Base-by-base conservation (phyloP, 2,329 filamentous ascomycete genomes). In the Monilinia laxa region DNA sequence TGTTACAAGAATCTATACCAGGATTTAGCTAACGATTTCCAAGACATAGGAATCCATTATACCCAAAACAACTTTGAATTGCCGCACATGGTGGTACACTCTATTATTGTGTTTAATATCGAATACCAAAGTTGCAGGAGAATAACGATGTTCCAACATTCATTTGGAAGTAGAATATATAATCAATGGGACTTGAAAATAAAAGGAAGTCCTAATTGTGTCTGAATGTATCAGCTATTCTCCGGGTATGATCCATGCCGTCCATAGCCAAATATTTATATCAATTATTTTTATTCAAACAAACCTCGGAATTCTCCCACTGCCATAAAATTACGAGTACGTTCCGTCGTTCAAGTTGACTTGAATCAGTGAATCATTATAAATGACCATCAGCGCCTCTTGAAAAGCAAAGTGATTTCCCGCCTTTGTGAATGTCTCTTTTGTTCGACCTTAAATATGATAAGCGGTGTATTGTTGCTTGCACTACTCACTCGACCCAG, bases 11-110 rank as follows among this genome's bases (percentile, higher is more conserved):
- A 49, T 25, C 12, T 62, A 28, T 1, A 23, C 4, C 11, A 25
- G 35, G 25, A 59, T 35, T 16, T 14, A 28, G 68, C 66, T 68
- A 62, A 68, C 60, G 49, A 28, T 57, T 5, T 18, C 28, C 25
- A 49, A 57, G 55, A 18, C 23, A 25, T 54, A 63, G 60, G 31
- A 42, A 60, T 25, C 4, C 3, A 18, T 28, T 2, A 51, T 3
- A 25, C n/a, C 2, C 1, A 58, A 18, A 6, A 59, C 14, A 49
- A 3, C 7, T 31, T 35, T 25, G 10, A 6, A 35, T 16, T 35
- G 14, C 2, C 20, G 14, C 28, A 38, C 12, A 51, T 20, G 4
- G 28, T 20, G 49, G 42, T 45, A 38, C 16, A 38, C 18, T 10
- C 25, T 4, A 18, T 6, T 3, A 4, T 1, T 7, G 10, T 47